phyloP scores from a whole-genome alignment of 225 moss, liverwort and hornwort genomes.

The Sphagnum contortum region DNA sequence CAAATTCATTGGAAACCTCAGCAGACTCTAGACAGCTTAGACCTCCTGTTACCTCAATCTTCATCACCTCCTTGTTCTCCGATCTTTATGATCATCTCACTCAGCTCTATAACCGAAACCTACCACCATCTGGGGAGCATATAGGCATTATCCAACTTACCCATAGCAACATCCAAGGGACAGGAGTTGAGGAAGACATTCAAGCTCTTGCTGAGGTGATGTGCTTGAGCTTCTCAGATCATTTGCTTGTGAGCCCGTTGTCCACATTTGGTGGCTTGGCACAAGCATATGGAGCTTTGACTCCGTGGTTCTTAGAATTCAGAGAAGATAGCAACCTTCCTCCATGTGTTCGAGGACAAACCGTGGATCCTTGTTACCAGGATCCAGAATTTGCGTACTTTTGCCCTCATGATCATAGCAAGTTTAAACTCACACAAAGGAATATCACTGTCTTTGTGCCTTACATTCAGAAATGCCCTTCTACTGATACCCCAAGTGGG shows the following conservation, averaged over 20 bases:
- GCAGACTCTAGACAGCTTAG: too few relatives aligned
- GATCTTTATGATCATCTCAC: conserved; percentile 2
- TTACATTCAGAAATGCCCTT: too few relatives aligned
- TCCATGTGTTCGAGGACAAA: conserved; percentile 23
- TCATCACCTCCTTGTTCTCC: conserved; percentile 9
- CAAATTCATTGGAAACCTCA: too few relatives aligned
- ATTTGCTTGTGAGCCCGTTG: conserved; percentile 24
- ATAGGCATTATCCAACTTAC: conserved; percentile 32
- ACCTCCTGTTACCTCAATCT: conserved; percentile 10
- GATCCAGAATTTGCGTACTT: too few relatives aligned
- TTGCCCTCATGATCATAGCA: too few relatives aligned
- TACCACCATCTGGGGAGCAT: conserved; percentile 18
- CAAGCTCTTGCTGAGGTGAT: conserved; percentile 34
- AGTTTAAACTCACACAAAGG: too few relatives aligned
- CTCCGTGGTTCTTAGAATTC: conserved; percentile 28
- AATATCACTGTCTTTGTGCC: too few relatives aligned
- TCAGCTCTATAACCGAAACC: conserved; percentile 22
- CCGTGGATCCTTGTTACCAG: conserved; percentile 32
- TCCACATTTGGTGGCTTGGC: conserved; percentile 39
- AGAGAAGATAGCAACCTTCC: not conserved
- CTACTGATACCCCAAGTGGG: too few relatives aligned
- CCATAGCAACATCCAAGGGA: conserved; percentile 14
- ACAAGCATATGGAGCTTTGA: conserved; percentile 30
- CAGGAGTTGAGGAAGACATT: conserved; percentile 21
- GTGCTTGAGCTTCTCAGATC: conserved; percentile 25